phyloP scores from a whole-genome alignment of 768 basidiomycete species.

The Termitomyces sp. region DNA sequence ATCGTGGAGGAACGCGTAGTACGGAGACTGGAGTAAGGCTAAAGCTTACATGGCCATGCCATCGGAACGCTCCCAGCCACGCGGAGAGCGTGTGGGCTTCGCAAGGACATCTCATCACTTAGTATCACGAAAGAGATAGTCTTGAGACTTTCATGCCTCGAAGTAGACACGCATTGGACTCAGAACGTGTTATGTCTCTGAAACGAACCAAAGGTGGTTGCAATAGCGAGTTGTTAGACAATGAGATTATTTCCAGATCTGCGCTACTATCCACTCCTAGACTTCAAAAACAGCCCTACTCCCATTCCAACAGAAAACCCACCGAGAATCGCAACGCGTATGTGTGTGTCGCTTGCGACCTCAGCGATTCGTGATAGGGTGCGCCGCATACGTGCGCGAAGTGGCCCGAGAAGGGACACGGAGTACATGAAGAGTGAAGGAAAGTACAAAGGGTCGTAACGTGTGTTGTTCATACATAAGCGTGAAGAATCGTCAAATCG shows the following conservation, averaged over 20 bases:
- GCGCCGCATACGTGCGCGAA: conserved; percentile 24
- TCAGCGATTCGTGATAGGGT: conserved; percentile 19
- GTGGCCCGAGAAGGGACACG: conserved; percentile 54
- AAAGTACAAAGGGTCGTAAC: conserved; percentile 63
- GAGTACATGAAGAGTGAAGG: conserved; percentile 62
- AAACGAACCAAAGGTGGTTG: background rate
- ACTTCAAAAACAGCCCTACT: conserved; percentile 23
- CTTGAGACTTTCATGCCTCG: background rate
- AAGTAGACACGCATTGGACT: background rate
- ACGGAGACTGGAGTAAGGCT: too few species aligned
- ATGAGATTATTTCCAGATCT: background rate
- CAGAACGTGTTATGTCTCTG: background rate
- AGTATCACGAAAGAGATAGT: background rate
- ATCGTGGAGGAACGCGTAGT: background rate
- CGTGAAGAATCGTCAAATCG: conserved; percentile 3
- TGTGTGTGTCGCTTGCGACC: conserved; percentile 22
- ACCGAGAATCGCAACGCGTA: conserved; percentile 30
- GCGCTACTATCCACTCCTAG: background rate
- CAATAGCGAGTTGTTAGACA: background rate
- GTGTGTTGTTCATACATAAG: conserved; percentile 5
- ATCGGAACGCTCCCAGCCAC: background rate
- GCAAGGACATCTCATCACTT: background rate
- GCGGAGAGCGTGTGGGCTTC: background rate
- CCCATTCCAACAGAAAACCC: conserved; percentile 40
- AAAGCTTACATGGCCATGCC: background rate